These are phyloP conservation scores for Kodamaea ohmeri DNA, from an alignment of 1,139 yeast species.

Conservation along the genomic window DNA sequence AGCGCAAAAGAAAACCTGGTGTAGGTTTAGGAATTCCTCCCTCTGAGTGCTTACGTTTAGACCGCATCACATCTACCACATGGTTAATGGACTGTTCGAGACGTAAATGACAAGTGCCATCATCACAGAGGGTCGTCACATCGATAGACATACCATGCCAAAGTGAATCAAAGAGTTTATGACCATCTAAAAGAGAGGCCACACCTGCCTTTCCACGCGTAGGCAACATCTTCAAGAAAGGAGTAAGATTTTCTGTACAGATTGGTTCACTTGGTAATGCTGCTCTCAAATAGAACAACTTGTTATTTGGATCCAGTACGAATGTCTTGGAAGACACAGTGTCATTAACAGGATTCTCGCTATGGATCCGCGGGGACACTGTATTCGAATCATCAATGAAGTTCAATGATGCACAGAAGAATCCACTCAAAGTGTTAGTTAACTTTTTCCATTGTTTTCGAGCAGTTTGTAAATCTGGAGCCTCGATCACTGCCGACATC, in stretches of 20 bases:
- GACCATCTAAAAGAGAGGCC: conserved; percentile 87
- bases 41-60: conserved; percentile 53
- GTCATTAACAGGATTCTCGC: no score
- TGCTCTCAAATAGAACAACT: conserved; percentile 67
- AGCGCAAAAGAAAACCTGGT: conserved; percentile 62
- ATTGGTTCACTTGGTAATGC: conserved; percentile 94
- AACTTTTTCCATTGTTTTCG: conserved; percentile 65
- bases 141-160: conserved; percentile 96
- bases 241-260: conserved; percentile 96
- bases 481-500: conserved; percentile 82
- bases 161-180: conserved; percentile 85
- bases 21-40: conserved; percentile 82
- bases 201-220: conserved; percentile 92
- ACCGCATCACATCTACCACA: conserved; percentile 69
- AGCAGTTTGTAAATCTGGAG: conserved; percentile 53
- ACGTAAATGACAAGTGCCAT: conserved; percentile 44
- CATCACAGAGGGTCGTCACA: conserved; percentile 54
- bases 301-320: conserved; percentile 27
- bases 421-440: conserved; percentile 78
- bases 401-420: conserved; percentile 93
- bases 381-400: conserved; percentile 81
- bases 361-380: conserved; percentile 54
- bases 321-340: conserved; percentile 17
- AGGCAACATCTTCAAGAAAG: conserved; percentile 84
- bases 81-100: conserved; percentile 73